Base-by-base conservation (phyloP, 257 asterid species). In the Perilla frutescens region DNA sequence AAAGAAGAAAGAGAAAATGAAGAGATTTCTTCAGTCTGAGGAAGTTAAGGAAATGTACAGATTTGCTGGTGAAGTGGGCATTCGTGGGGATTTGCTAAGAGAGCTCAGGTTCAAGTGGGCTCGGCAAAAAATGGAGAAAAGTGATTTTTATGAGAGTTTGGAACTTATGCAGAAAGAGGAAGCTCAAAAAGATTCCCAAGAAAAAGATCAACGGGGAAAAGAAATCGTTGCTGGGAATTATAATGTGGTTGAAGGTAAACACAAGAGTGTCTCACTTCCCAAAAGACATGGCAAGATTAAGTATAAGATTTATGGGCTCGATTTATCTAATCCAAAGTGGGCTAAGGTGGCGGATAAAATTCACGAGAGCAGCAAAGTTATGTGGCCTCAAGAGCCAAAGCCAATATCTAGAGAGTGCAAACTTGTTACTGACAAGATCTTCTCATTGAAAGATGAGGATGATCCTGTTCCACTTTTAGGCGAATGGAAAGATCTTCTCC, bases 41-140 rank as follows among this genome's bases (percentile, higher is more conserved):
- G 92, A 94, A 75, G 99, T 94, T 32, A 91, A 91, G 83, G 92
- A 88, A 77, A 88, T 84, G 99, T 87, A 80, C 67, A 81, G 96
- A 68, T 90, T 95, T 85, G 97, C 99, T 20, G 93, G 96, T 69
- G 92, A 94, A 82, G 82, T 90, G 5, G 99, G 99, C 72, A 85
- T 95, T 68, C 91, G 92, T 0, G 99, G 98, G 44, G 97, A 95
- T 71, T 83, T 92, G 96, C 83, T 95, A 45, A 83, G 99, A 77
- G 99, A 95, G 83, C 86, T 91, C 8, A 84, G 99, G 75, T 95
- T 91, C 78, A 95, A 92, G 81, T 95, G 98, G 99, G 98, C 97
- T 6, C 87, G 96, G 0, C 89, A 94, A 67, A 86, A 90, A 62
- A 91, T 94, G 98, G 98, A 90, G 76, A 92, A 91, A 72, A 86